These are phyloP conservation scores for Rhizoctonia solani DNA, from an alignment of 1,284 basidiomycete genomes.

Conservation along the genomic window DNA sequence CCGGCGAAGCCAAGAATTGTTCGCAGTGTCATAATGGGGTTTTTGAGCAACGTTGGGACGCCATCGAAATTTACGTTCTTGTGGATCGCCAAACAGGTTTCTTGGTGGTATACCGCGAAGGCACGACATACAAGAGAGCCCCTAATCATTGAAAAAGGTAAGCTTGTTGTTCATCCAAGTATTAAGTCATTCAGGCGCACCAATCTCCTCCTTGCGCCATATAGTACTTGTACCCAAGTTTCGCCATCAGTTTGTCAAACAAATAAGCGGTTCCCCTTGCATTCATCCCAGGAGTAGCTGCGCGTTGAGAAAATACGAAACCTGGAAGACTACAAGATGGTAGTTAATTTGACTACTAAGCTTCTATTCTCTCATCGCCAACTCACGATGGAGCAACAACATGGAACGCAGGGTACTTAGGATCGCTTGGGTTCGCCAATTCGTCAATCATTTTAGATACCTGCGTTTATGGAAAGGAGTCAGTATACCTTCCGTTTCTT, in stretches of 20 bases:
- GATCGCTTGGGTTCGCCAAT: conserved; percentile 36
- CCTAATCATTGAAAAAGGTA: conserved; percentile 22
- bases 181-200: conserved; percentile 2
- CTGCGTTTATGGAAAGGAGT: too few species aligned
- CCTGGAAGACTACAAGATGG: conserved; percentile 35
- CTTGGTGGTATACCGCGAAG: conserved; percentile 38
- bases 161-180: background rate
- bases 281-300: conserved; percentile 35
- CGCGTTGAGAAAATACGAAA: conserved; percentile 38
- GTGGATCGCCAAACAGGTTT: conserved; percentile 37
- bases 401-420: conserved; percentile 37
- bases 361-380: too few species aligned
- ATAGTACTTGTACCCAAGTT: conserved; percentile 39
- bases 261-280: conserved; percentile 33
- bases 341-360: too few species aligned
- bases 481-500: too few species aligned
- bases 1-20: conserved; percentile 34
- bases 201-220: conserved; percentile 40
- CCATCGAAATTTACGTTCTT: conserved; percentile 36
- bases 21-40: conserved; percentile 34
- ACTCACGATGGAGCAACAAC: conserved; percentile 39
- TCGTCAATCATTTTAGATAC: conserved; percentile 37
- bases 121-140: conserved; percentile 37
- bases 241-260: conserved; percentile 39
- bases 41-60: conserved; percentile 11